Base-by-base conservation (phyloP, 805 yeast genomes). In the Brettanomyces naardenensis region DNA sequence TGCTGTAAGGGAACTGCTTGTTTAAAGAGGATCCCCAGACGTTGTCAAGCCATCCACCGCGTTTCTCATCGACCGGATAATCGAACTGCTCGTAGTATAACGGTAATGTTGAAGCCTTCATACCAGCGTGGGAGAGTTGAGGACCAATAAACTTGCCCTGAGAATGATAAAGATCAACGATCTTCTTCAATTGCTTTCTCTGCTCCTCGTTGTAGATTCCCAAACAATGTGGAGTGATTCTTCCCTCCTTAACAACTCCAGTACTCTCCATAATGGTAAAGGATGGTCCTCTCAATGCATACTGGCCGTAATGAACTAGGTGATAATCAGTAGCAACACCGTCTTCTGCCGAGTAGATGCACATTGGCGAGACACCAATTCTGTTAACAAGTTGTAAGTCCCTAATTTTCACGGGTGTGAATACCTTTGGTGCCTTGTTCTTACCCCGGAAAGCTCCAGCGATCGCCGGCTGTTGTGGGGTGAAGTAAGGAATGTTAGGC, bases 61-160 rank as follows among this genome's bases (percentile, higher is more conserved):
- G 56, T 2, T 51, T 52, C 13, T 47, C 47, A 19, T 55, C 58
- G 5, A 57, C 59, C 20, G 54, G 47, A 27, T 56, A 53, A 36
- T 58, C 63, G 25, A 58, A 46, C 37, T 52, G 29, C 2, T 37
- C 40, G 23, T 39, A 44, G 35, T 29, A 45, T 13, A 45, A 26
- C 4, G 53, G 47, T 22, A 47, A 28, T 10, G 41, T 26, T 2
- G 47, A 40, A 9, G 46, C 65, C 45, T 72, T 71, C 47, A 78
- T 65, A 36, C 80, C 81, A 22, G 71, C 75, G 51, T 75, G 80
- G 11, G 66, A 69, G 19, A 77, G 29, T 52, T 77, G 83, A 36
- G 72, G 54, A 23, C 79, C 82, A 40, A 74, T 65, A 18, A 52
- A 52, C 25, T 58, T 62, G 29, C 62, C 63, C 36, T 69, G 71